Conservation (phyloP, 2,329 filamentous ascomycete species). For the Exophiala xenobiotica region DNA sequence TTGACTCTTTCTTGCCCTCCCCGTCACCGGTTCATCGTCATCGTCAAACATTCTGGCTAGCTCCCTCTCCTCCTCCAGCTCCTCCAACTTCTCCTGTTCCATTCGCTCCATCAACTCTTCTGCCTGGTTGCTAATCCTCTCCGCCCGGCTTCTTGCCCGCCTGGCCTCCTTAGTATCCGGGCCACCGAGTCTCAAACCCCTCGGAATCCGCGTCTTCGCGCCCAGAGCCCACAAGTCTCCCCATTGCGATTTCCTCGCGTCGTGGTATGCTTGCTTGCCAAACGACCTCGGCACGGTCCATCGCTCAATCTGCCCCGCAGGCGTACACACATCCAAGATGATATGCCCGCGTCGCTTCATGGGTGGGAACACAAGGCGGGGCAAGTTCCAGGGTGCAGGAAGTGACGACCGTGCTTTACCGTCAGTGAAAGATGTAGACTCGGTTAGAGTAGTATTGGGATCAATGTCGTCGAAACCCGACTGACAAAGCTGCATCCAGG, state of each 20-base stretch:
- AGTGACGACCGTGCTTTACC: constrained; percentile 48
- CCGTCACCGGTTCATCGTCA: constrained; percentile 3
- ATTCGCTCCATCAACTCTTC: constrained; percentile 19
- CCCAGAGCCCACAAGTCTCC: constrained; percentile 95
- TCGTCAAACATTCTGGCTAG: constrained; percentile 11
- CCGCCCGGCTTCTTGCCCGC: constrained; percentile 11
- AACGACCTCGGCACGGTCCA: constrained; percentile 88
- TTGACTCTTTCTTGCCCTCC: not conserved
- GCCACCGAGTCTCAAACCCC: constrained; percentile 52
- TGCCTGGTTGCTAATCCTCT: constrained; percentile 18
- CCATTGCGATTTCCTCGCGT: constrained; percentile 87
- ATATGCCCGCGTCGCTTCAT: constrained; percentile 88
- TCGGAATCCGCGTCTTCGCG: constrained; percentile 74
- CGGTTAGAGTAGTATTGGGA: constrained; percentile 14
- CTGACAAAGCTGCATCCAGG: constrained; percentile 16
- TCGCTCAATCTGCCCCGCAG: constrained; percentile 78
- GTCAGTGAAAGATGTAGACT: constrained; percentile 25
- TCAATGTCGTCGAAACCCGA: constrained; percentile 23
- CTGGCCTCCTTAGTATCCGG: constrained; percentile 21
- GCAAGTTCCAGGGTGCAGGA: constrained; percentile 51
- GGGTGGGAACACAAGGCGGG: constrained; percentile 73
- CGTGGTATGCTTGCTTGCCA: constrained; percentile 79
- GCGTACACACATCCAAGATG: constrained; percentile 86
- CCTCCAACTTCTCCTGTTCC: constrained; percentile 17
- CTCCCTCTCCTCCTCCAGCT: constrained; percentile 14